A percentile compares a stretch with the other conserved stretches of the same genome.
Conservation (phyloP, 2,329 filamentous ascomycete species). For the Microascus cirrosus region DNA sequence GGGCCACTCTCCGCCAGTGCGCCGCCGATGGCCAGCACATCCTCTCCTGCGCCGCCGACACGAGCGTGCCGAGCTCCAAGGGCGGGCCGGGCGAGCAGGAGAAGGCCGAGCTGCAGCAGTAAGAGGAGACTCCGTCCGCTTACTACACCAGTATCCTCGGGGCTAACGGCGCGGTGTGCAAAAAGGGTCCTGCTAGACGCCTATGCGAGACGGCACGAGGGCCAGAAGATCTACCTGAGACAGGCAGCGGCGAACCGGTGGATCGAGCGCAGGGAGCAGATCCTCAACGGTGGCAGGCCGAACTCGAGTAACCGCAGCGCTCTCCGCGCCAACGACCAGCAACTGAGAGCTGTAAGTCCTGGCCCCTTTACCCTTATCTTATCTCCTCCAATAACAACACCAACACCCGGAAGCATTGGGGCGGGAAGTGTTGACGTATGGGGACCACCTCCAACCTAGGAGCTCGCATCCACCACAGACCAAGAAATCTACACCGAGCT, state of each 20-base stretch:
- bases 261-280: constrained; percentile 40
- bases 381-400: neutral
- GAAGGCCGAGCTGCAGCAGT: constrained; percentile 54
- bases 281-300: constrained; percentile 41
- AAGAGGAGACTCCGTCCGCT: constrained; percentile 12
- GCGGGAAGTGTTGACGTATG: too few species aligned
- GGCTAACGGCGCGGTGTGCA: constrained; percentile 2
- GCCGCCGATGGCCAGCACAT: constrained; percentile 52
- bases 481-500: constrained; percentile 46
- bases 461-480: constrained; percentile 46
- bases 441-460: constrained; percentile 24
- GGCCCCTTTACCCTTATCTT: neutral
- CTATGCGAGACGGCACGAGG: constrained; percentile 49
- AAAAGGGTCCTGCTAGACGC: constrained; percentile 44
- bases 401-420: neutral
- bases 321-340: constrained; percentile 42
- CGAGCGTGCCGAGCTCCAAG: constrained; percentile 38
- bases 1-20: constrained; percentile 51
- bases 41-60: constrained; percentile 52
- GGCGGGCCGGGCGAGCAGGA: constrained; percentile 48
- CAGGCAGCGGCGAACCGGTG: constrained; percentile 50
- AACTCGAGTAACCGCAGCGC: constrained; percentile 33
- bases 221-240: constrained; percentile 52
- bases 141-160: neutral
- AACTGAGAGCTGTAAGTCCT: constrained; percentile 43